Base-by-base conservation (phyloP, 129 eudicot genomes). In the Chrysanthemum seticuspe region DNA sequence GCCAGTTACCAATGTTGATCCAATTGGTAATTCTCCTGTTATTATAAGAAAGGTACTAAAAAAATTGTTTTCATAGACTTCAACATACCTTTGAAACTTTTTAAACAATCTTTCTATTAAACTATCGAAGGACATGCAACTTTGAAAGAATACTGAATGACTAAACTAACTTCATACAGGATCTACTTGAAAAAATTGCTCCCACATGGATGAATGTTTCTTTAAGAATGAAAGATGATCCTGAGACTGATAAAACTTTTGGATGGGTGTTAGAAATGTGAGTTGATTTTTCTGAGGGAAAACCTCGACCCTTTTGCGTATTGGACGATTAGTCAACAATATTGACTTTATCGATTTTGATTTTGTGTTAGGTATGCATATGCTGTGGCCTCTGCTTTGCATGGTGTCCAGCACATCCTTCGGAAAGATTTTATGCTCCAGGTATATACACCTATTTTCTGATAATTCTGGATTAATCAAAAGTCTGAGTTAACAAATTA, bases 221-320 rank as follows among this genome's bases (percentile, higher is more conserved):
- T 45, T 61, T 87, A 78, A 87, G 83, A 81, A 87, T 87, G 94
- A 87, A 87, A 74, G 86, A 83, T 78, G 89, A 87, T 77, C 89
- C 89, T 7, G 89, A 82, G 75, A 82, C 94, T 51, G 94, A 87
- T 87, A 85, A 85, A 85, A 55, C 86, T 62, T 87, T 87, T 72
- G 94, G 94, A 85, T 87, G 94, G 94, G 94, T 87, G 69, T 83
- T 85, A 71, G 94, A 87, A 83, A 87, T 87, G 94, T 87, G 79
- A 85, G 93, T 54, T 49, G 13, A 40, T 55, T 31, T 55, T 60
- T 13, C 4, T 31, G 48, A n/a, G 25, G 13, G 76, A 66, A 34
- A 55, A 10, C 55, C 62, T 72, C 31, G 3, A 65, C 31, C 29
- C 62, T 71, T 67, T 65, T 62, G 27, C 34, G 29, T 57, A 15